These are phyloP conservation scores for Magnolia officinalis DNA, from an alignment of 164 flowering plant genomes.

Conservation along the genomic window DNA sequence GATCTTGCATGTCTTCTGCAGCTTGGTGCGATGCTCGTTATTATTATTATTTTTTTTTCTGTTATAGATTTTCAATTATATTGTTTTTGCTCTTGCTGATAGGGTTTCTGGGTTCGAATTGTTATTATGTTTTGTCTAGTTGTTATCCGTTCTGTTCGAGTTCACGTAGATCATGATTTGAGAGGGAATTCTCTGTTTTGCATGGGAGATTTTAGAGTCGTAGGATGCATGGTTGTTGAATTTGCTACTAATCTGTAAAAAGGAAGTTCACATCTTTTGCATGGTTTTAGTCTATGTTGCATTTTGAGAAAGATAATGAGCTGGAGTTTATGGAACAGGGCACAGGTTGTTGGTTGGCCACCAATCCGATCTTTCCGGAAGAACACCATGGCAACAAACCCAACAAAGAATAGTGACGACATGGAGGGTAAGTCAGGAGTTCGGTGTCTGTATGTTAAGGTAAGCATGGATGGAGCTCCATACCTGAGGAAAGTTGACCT, in stretches of 20 bases:
- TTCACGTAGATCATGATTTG: neutral
- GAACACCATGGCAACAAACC: slow-evolving; percentile 62
- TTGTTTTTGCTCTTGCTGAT: neutral
- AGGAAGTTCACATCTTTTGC: neutral
- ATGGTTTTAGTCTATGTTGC: neutral
- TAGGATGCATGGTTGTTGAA: neutral
- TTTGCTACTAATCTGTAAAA: neutral
- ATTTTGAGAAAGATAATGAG: neutral
- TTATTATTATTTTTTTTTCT: neutral
- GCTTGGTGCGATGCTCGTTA: neutral
- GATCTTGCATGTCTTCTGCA: neutral
- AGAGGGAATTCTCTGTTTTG: neutral
- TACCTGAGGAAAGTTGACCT: slow-evolving; percentile 84
- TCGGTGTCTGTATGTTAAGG: slow-evolving; percentile 73
- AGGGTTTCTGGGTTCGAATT: neutral
- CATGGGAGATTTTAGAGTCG: neutral
- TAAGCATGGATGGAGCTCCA: slow-evolving; percentile 95
- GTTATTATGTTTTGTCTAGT: neutral
- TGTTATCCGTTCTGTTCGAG: neutral
- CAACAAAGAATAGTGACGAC: slow-evolving; percentile 42
- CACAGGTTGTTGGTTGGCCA: slow-evolving; percentile 95
- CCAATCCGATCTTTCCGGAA: slow-evolving; percentile 84
- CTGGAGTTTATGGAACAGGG: slow-evolving; percentile 36
- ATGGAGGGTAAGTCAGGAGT: slow-evolving; percentile 39
- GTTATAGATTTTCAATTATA: neutral